phyloP scores from a whole-genome alignment of 2,329 filamentous ascomycete species.

The Alternaria postmessia region DNA sequence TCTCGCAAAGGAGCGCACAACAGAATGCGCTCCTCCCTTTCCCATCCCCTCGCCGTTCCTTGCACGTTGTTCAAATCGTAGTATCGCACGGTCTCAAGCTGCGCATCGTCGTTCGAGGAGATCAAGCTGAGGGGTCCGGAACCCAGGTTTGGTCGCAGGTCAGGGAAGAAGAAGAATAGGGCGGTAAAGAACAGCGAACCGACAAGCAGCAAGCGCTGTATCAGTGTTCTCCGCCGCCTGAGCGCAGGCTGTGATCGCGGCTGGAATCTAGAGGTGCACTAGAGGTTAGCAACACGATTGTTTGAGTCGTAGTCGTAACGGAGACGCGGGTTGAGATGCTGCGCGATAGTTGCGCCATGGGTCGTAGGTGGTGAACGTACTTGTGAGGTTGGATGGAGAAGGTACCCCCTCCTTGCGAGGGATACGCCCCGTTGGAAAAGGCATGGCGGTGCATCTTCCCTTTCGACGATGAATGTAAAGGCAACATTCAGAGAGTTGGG shows the following conservation, averaged over 20 bases:
- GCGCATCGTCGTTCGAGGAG: slow-evolving; percentile 71
- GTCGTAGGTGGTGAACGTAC: slow-evolving; percentile 61
- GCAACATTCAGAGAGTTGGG: slow-evolving; percentile 62
- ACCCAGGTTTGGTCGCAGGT: slow-evolving; percentile 71
- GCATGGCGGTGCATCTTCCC: slow-evolving; percentile 88
- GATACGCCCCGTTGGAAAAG: slow-evolving; percentile 83
- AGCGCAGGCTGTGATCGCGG: slow-evolving; percentile 78
- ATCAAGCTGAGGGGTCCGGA: slow-evolving; percentile 73
- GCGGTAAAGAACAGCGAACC: slow-evolving; percentile 66
- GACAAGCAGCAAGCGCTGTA: slow-evolving; percentile 71
- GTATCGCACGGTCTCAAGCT: slow-evolving; percentile 94
- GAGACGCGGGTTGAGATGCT: slow-evolving; percentile 25
- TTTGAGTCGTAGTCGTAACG: slow-evolving; percentile 27
- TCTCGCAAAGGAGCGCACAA: slow-evolving; percentile 94
- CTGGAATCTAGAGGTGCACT: slow-evolving; percentile 72
- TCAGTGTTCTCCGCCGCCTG: slow-evolving; percentile 75
- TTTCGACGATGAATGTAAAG: slow-evolving; percentile 64
- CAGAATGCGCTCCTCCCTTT: slow-evolving; percentile 92
- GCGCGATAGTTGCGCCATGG: slow-evolving; percentile 29
- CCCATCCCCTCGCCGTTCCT: slow-evolving; percentile 92
- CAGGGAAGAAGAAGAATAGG: slow-evolving; percentile 77
- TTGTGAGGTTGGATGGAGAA: slow-evolving; percentile 91
- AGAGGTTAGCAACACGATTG: slow-evolving; percentile 41
- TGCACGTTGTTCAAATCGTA: slow-evolving; percentile 93
- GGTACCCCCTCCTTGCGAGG: slow-evolving; percentile 70